These are phyloP conservation scores for Fusarium brachygibbosum DNA, from an alignment of 2,329 filamentous ascomycete genomes.

Conservation along the genomic window DNA sequence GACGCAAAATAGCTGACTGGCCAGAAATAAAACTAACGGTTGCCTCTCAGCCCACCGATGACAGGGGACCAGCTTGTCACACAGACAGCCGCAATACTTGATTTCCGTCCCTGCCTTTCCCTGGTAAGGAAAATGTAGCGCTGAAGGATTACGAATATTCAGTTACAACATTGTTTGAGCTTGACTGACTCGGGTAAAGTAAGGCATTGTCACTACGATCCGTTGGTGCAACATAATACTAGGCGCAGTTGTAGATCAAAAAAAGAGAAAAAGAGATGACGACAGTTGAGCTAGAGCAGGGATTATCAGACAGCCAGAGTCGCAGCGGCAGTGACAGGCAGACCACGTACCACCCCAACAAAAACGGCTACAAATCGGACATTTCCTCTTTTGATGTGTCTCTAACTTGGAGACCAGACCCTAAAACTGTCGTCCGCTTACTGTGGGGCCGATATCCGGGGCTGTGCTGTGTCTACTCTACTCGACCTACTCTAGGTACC, in stretches of 20 bases:
- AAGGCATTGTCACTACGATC: not conserved
- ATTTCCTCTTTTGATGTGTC: slow-evolving; percentile 15
- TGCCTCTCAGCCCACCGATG: not conserved
- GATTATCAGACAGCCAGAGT: not conserved
- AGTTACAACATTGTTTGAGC: slow-evolving; percentile 5
- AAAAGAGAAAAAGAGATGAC: slow-evolving; percentile 11
- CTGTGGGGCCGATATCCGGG: not conserved
- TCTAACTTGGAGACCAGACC: not conserved
- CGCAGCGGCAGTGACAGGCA: not conserved
- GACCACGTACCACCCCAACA: slow-evolving; percentile 5
- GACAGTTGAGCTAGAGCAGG: not conserved
- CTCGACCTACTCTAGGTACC: too few species aligned
- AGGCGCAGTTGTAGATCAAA: slow-evolving; percentile 10
- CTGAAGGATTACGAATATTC: not conserved
- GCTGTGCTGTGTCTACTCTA: not conserved
- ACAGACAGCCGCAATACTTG: not conserved
- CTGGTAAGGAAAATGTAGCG: not conserved
- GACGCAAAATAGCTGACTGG: slow-evolving; percentile 29
- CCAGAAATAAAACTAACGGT: slow-evolving; percentile 14
- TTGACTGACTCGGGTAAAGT: not conserved
- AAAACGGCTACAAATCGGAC: not conserved
- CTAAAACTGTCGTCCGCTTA: not conserved
- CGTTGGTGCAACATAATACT: not conserved
- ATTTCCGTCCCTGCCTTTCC: not conserved
- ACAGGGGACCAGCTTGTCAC: not conserved